Percentiles rank a stretch among this genome's conserved stretches.
These are phyloP conservation scores for Lactuca saligna DNA, from an alignment of 129 eudicot genomes.

Conservation along the genomic window DNA sequence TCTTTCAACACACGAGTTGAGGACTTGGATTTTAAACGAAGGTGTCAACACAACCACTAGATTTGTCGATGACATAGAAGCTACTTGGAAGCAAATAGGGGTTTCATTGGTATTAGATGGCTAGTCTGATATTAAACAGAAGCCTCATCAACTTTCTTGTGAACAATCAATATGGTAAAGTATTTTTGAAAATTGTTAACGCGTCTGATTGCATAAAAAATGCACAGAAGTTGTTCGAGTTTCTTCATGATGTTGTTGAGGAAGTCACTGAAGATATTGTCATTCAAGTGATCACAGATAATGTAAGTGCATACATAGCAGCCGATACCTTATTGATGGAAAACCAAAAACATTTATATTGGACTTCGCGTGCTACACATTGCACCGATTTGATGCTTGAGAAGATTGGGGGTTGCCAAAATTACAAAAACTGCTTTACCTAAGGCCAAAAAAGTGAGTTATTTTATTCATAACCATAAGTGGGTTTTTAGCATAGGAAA, in stretches of 20 bases:
- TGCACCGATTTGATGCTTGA: not conserved
- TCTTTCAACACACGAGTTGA: not conserved
- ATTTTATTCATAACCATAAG: too few relatives aligned
- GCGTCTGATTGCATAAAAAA: not conserved
- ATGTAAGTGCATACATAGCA: not conserved
- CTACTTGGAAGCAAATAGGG: not conserved
- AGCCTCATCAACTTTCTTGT: not conserved
- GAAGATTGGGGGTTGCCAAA: too few relatives aligned
- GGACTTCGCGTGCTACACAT: not conserved
- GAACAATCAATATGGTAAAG: not conserved
- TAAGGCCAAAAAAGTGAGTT: too few relatives aligned
- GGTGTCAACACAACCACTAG: not conserved
- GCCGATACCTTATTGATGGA: not conserved
- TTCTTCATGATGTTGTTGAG: not conserved
- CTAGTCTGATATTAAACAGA: not conserved
- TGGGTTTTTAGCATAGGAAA: too few relatives aligned
- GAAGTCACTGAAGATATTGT: not conserved
- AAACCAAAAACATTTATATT: not conserved
- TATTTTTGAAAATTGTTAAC: not conserved
- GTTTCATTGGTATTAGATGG: not conserved
- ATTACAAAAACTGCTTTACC: too few relatives aligned
- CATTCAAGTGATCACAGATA: not conserved
- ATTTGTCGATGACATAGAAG: not conserved
- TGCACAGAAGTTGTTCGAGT: not conserved
- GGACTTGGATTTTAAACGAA: not conserved